These are phyloP conservation scores for Phytophthora sansomeana DNA, from an alignment of 352 stramenopile genomes.

Conservation along the genomic window DNA sequence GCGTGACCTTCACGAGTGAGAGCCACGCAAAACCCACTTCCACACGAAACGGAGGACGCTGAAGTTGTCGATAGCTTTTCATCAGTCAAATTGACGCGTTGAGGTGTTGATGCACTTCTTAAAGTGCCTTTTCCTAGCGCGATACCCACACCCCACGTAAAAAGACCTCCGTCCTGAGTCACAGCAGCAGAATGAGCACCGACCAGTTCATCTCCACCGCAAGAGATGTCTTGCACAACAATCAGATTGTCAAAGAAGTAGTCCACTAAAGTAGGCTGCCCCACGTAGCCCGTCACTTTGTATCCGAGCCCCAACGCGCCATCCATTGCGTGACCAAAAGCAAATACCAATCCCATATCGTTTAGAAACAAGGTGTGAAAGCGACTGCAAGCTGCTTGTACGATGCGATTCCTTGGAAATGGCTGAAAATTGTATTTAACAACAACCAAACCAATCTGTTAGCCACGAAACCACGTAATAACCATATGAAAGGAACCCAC, in stretches of 20 bases:
- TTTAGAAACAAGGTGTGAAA: conserved; percentile 72
- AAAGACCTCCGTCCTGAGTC: conserved; percentile 60
- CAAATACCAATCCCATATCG: conserved; percentile 71
- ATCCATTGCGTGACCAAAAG: conserved; percentile 58
- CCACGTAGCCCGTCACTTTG: conserved; percentile 30
- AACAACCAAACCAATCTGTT: background rate
- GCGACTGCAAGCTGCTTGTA: conserved; percentile 64
- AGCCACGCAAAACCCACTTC: conserved; percentile 84
- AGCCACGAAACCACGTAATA: background rate
- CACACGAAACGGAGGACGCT: conserved; percentile 59
- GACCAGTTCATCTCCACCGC: conserved; percentile 60
- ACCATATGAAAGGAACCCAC: conserved; percentile 26
- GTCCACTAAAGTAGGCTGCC: conserved; percentile 46
- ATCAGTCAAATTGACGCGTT: conserved; percentile 33
- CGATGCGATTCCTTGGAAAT: conserved; percentile 65
- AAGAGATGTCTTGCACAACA: conserved; percentile 49
- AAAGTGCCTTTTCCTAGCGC: conserved; percentile 55
- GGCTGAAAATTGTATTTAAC: conserved; percentile 26
- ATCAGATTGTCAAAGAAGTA: conserved; percentile 66
- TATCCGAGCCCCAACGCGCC: conserved; percentile 57
- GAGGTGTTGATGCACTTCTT: conserved; percentile 46
- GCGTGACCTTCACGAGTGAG: conserved; percentile 60
- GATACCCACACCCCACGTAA: conserved; percentile 78
- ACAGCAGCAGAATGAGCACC: conserved; percentile 79
- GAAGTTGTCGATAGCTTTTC: background rate